A percentile compares a stretch with the other conserved stretches of the same genome.
These are phyloP conservation scores for Arabidopsis suecica DNA, from an alignment of 345 rosid genomes.

Conservation along the genomic window DNA sequence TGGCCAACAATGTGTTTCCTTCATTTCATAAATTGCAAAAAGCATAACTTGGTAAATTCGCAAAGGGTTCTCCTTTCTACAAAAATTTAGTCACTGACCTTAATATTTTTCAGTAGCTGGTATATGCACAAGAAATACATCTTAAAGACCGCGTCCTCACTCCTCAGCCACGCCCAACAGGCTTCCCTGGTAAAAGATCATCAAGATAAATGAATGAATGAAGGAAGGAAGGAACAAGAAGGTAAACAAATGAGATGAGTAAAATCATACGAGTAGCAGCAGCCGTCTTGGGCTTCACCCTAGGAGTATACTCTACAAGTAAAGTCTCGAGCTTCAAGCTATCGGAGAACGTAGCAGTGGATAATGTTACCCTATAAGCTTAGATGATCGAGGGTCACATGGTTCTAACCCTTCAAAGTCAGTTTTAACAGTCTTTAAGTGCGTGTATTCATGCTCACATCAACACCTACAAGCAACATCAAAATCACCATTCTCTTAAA, in stretches of 20 bases:
- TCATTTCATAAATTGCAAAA: neutral
- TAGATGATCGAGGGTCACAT: neutral
- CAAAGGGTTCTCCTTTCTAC: neutral
- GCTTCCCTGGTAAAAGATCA: neutral
- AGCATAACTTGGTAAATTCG: neutral
- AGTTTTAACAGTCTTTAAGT: neutral
- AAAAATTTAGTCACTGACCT: conserved; percentile 28
- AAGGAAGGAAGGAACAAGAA: too few species aligned
- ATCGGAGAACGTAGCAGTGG: too few species aligned
- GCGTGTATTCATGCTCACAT: neutral
- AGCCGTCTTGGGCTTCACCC: too few species aligned
- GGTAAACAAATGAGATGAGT: too few species aligned
- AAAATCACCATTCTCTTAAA: neutral
- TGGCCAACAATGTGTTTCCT: neutral
- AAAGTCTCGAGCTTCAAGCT: too few species aligned
- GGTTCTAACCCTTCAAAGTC: neutral
- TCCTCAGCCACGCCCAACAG: neutral
- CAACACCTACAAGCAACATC: neutral
- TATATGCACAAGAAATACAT: neutral
- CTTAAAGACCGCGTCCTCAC: neutral
- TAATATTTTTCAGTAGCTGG: neutral
- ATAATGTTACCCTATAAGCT: too few species aligned
- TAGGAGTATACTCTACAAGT: too few species aligned
- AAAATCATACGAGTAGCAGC: too few species aligned
- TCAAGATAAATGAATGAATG: neutral